phyloP scores from a whole-genome alignment of 768 basidiomycete species.

The Tylopilus felleus region DNA sequence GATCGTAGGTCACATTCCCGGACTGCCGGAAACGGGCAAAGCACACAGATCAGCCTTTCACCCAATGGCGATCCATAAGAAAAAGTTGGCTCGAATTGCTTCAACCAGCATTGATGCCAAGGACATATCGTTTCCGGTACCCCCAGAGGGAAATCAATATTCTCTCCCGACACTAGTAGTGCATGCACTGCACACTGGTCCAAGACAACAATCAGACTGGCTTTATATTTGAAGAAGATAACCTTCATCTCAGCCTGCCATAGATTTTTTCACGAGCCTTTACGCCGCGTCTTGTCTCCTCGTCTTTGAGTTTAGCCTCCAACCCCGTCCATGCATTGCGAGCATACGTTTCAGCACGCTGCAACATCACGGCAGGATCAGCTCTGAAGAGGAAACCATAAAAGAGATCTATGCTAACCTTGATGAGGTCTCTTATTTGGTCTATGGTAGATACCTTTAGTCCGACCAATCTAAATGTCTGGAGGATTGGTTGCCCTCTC shows the following conservation, averaged over 20 bases:
- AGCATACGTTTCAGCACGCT: conserved; percentile 71
- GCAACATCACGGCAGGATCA: conserved; percentile 45
- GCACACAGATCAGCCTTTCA: no score
- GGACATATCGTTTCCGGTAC: no score
- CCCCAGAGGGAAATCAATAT: no score
- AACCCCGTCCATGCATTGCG: conserved; percentile 52
- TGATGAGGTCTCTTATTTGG: conserved; percentile 49
- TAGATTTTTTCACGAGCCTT: conserved; percentile 57
- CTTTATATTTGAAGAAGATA: neutral
- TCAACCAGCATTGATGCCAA: no score
- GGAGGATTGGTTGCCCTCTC: conserved; percentile 40
- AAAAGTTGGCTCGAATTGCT: no score
- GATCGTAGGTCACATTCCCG: no score
- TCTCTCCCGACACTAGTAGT: no score
- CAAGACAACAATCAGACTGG: neutral
- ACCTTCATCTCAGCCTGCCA: conserved; percentile 17
- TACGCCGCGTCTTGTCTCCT: conserved; percentile 55
- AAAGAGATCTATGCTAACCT: conserved; percentile 39
- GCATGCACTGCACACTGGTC: no score
- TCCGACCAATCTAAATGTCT: conserved; percentile 64
- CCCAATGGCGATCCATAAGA: no score
- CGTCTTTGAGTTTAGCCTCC: conserved; percentile 62
- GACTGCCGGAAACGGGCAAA: no score
- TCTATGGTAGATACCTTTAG: conserved; percentile 51
- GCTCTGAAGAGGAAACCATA: neutral